Evolutionary conservation across 148 eudicot species (phyloP).

Genomic region (Rhododendron molle): DNA sequence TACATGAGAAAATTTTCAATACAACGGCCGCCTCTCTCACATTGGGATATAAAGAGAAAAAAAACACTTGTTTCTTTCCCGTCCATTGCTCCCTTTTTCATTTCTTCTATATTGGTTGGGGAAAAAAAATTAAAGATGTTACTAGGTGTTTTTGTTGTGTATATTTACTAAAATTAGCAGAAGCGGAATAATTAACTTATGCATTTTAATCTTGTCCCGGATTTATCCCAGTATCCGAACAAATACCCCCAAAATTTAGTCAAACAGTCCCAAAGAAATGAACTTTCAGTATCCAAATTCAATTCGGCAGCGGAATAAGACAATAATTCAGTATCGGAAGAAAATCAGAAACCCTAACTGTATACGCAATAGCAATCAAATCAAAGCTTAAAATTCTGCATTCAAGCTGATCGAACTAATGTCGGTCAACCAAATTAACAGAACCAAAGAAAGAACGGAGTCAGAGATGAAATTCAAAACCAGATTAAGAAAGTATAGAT

Average conservation of each 20-base stretch:
- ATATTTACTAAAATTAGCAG: not conserved
- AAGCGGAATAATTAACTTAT: not conserved
- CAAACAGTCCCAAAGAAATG: not conserved
- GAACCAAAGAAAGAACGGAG: not conserved
- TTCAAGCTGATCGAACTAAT: slow-evolving; percentile 6
- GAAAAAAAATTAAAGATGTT: not conserved
- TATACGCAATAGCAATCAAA: not conserved
- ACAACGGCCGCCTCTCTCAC: too few relatives aligned
- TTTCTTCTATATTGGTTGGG: not conserved
- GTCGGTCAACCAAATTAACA: slow-evolving; percentile 2
- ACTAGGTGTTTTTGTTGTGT: not conserved
- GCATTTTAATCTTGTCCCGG: not conserved
- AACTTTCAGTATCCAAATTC: not conserved
- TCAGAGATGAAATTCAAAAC: not conserved
- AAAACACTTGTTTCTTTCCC: not conserved
- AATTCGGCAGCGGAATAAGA: not conserved
- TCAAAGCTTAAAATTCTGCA: not conserved
- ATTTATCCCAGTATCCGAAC: not conserved
- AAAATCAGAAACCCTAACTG: slow-evolving; percentile 10
- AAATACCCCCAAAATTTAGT: not conserved
- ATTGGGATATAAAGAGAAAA: too few relatives aligned
- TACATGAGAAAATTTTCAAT: not conserved
- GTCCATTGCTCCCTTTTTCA: not conserved
- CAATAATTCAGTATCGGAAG: not conserved
- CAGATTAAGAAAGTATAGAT: not conserved